Conservation (phyloP, 2,329 filamentous ascomycete species). For the Cytospora leucostoma region DNA sequence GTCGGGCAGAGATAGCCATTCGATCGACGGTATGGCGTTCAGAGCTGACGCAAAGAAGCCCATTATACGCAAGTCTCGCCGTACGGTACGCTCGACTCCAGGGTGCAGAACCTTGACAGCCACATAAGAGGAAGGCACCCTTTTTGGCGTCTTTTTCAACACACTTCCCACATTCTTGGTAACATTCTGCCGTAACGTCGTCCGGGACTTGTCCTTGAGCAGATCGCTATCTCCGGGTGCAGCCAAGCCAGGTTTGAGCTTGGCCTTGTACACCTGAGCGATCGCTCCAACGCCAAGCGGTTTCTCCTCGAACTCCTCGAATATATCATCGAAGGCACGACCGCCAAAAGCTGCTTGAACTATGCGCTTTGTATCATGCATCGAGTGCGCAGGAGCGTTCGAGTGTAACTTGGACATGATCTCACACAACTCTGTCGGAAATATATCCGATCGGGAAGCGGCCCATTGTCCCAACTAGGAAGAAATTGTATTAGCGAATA, state of each 20-base stretch:
- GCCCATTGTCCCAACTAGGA: constrained; percentile 92
- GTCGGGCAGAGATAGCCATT: constrained; percentile 95
- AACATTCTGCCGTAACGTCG: constrained; percentile 65
- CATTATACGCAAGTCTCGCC: constrained; percentile 94
- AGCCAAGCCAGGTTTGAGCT: constrained; percentile 77
- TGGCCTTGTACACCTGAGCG: constrained; percentile 96
- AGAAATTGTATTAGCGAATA: constrained; percentile 6
- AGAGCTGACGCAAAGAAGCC: constrained; percentile 81
- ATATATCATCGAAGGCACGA: constrained; percentile 82
- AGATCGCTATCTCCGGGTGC: constrained; percentile 62
- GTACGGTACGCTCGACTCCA: constrained; percentile 82
- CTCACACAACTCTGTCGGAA: constrained; percentile 86
- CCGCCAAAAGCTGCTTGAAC: constrained; percentile 82
- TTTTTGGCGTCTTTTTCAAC: constrained; percentile 80
- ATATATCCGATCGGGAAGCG: constrained; percentile 93
- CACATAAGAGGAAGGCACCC: constrained; percentile 88
- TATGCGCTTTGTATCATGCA: constrained; percentile 75
- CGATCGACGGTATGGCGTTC: constrained; percentile 87
- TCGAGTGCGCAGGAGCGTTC: constrained; percentile 86
- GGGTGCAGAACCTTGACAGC: constrained; percentile 96
- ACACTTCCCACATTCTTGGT: constrained; percentile 81
- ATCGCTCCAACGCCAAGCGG: constrained; percentile 94
- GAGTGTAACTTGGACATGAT: constrained; percentile 96
- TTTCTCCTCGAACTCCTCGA: constrained; percentile 89
- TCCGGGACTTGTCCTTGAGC: constrained; percentile 36